A percentile compares a stretch with the other conserved stretches of the same genome.
Conservation (phyloP, 1,284 basidiomycete species). For the Pyrrhoderma lamaoense region DNA sequence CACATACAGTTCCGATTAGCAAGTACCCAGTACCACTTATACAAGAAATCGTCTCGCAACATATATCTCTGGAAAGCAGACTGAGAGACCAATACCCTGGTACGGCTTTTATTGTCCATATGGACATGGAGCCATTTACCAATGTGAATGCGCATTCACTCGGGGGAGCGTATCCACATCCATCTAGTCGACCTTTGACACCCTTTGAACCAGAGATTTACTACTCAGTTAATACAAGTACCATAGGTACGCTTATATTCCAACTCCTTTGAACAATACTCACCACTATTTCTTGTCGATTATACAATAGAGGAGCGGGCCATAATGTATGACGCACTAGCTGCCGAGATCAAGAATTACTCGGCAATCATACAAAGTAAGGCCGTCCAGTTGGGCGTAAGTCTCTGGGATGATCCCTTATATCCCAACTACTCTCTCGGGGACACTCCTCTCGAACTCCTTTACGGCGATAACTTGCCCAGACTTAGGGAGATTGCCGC, state of each 20-base stretch:
- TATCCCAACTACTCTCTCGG: slow-evolving; percentile 20
- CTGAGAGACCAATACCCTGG: slow-evolving; percentile 4
- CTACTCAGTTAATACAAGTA: neutral
- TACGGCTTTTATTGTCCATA: slow-evolving; percentile 4
- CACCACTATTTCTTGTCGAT: too few species aligned
- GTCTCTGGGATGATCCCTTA: slow-evolving; percentile 14
- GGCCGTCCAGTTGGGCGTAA: slow-evolving; percentile 11
- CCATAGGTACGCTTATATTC: neutral
- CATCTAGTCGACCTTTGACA: slow-evolving; percentile 2
- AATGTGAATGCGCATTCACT: slow-evolving; percentile 8
- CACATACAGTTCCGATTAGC: slow-evolving; percentile 7
- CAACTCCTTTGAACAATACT: too few species aligned
- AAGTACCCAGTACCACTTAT: slow-evolving; percentile 10
- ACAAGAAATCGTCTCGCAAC: neutral
- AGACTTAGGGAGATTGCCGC: slow-evolving; percentile 7
- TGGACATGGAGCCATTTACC: slow-evolving; percentile 10
- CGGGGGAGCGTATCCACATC: slow-evolving; percentile 14
- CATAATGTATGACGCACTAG: neutral
- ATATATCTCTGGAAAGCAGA: neutral
- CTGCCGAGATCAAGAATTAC: slow-evolving; percentile 2
- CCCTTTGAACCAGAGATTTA: slow-evolving; percentile 2
- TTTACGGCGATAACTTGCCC: slow-evolving; percentile 18
- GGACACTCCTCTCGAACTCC: slow-evolving; percentile 14
- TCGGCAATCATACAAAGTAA: slow-evolving; percentile 6
- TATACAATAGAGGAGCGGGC: neutral